Percentiles rank a stretch among this genome's conserved stretches.
These are phyloP conservation scores for Miamiensis avidus DNA, from an alignment of 169 alveolate species.

Conservation along the genomic window DNA sequence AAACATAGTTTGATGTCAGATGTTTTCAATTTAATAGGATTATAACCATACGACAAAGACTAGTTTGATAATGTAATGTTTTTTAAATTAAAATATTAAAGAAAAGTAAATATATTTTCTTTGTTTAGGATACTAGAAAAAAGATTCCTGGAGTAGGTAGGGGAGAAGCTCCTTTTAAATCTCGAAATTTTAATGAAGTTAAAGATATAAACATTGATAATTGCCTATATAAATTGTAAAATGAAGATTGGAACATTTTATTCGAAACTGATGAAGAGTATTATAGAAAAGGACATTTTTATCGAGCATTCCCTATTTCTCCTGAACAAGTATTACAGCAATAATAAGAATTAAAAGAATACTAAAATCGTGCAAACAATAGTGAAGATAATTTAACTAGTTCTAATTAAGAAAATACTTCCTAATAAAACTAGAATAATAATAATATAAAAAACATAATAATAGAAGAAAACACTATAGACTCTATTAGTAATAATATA, in stretches of 20 bases:
- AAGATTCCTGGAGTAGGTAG: slow-evolving; percentile 1
- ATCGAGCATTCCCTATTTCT: slow-evolving; percentile 31
- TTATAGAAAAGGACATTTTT: slow-evolving; percentile 34
- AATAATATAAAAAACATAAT: no score
- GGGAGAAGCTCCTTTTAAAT: neutral
- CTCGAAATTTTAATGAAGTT: slow-evolving; percentile 13
- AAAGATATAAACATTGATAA: neutral
- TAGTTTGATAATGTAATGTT: neutral
- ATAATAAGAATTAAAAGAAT: no score
- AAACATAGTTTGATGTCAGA: slow-evolving; percentile 69
- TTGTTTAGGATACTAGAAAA: neutral
- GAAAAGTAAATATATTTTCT: neutral
- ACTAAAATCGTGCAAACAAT: neutral
- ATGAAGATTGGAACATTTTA: slow-evolving; percentile 26
- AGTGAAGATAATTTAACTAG: neutral
- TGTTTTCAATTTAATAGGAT: slow-evolving; percentile 68
- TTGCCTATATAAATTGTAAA: slow-evolving; percentile 1
- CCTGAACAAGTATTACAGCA: no score
- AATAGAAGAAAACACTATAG: neutral
- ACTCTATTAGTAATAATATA: neutral
- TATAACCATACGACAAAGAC: slow-evolving; percentile 25
- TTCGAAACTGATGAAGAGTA: slow-evolving; percentile 42
- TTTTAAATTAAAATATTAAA: neutral
- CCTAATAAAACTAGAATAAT: neutral
- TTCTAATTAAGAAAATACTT: no score